A percentile compares a stretch with the other conserved stretches of the same genome.
Evolutionary conservation across 345 rosid species (phyloP).

Genomic region (Excoecaria cochinchinensis): DNA sequence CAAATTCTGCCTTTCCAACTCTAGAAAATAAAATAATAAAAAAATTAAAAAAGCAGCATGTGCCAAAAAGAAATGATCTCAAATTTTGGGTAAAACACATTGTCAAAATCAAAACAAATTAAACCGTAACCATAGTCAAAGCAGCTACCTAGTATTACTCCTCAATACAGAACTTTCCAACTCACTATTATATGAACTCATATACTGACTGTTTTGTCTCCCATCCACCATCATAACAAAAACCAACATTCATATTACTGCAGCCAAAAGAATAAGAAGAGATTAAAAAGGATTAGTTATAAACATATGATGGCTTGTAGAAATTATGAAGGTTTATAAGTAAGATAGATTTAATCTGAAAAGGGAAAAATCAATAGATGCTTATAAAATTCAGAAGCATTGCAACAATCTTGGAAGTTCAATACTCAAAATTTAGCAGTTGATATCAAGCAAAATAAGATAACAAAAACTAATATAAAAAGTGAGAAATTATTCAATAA

Average conservation of each 20-base stretch:
- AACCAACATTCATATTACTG: background rate
- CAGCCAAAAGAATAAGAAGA: too few relatives aligned
- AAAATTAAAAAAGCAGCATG: too few relatives aligned
- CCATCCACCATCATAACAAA: background rate
- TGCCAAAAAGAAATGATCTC: too few relatives aligned
- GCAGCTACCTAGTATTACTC: background rate
- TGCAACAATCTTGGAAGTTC: background rate
- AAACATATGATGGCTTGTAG: too few relatives aligned
- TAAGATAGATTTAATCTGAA: background rate
- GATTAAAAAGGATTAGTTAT: too few relatives aligned
- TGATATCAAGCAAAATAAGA: background rate
- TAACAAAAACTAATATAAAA: too few relatives aligned
- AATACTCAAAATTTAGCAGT: background rate
- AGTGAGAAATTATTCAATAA: too few relatives aligned
- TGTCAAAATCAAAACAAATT: background rate
- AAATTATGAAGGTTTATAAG: background rate
- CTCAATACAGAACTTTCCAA: constrained; percentile 3
- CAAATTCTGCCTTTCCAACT: too few relatives aligned
- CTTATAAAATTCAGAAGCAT: background rate
- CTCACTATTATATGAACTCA: background rate
- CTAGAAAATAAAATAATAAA: too few relatives aligned
- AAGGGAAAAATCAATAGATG: too few relatives aligned
- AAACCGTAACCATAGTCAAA: background rate
- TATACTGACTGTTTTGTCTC: background rate
- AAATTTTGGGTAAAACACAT: background rate